phyloP scores from a whole-genome alignment of 2,329 filamentous ascomycete species.

The Fusarium stilboides region DNA sequence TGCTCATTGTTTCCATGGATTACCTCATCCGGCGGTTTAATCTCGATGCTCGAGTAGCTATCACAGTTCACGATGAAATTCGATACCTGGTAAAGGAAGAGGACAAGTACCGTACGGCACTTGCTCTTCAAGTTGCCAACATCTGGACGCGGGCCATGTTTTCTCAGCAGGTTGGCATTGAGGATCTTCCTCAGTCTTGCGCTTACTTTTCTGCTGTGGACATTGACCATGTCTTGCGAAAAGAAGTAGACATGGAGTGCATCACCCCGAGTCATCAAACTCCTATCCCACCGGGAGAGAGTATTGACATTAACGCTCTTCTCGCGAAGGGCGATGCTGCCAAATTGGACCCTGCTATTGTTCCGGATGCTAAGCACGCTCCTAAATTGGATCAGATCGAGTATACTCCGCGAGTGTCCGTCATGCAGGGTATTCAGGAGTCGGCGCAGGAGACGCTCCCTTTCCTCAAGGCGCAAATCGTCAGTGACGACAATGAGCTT shows the following conservation, averaged over 20 bases:
- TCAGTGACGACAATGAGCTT: conserved; percentile 80
- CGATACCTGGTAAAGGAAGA: conserved; percentile 89
- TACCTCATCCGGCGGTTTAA: conserved; percentile 90
- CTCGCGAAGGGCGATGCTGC: conserved; percentile 80
- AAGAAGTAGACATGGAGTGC: conserved; percentile 98
- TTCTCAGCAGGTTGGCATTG: conserved; percentile 93
- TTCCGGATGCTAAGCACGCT: conserved; percentile 65
- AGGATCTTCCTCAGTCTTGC: conserved; percentile 93
- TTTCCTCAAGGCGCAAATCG: conserved; percentile 90
- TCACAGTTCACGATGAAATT: conserved; percentile 98
- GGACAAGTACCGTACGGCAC: conserved; percentile 89
- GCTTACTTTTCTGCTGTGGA: conserved; percentile 97
- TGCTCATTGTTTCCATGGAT: conserved; percentile 95
- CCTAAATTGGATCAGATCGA: conserved; percentile 73
- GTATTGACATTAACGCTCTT: conserved; percentile 84
- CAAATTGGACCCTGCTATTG: conserved; percentile 75
- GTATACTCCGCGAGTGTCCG: conserved; percentile 80
- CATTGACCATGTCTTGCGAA: conserved; percentile 94
- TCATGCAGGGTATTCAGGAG: conserved; percentile 81
- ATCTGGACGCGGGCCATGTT: conserved; percentile 99
- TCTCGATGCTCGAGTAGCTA: conserved; percentile 85
- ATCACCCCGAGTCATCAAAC: conserved; percentile 88
- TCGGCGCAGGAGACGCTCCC: conserved; percentile 62
- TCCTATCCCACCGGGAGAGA: conserved; percentile 87
- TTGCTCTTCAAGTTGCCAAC: conserved; percentile 95